Evolutionary conservation across 2,329 filamentous ascomycete species (phyloP).

Genomic region (Botrytis hyacinthi): DNA sequence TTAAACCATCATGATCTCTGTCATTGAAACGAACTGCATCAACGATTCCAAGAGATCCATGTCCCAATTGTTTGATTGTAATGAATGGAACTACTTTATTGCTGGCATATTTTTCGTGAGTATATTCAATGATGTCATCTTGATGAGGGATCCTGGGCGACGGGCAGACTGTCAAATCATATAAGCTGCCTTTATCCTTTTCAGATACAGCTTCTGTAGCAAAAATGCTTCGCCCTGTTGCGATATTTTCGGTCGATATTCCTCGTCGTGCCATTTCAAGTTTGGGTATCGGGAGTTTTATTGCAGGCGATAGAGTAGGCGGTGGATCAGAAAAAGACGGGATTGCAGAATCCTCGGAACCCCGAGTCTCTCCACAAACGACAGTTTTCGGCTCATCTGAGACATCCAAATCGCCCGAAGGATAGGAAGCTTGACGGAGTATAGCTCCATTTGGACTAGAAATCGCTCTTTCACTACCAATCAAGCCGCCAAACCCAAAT

Average conservation of each 20-base stretch:
- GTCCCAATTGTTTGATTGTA: constrained; percentile 24
- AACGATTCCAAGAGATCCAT: constrained; percentile 26
- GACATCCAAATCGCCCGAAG: not conserved
- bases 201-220: not conserved
- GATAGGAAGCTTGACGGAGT: not conserved
- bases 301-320: not conserved
- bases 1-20: not conserved
- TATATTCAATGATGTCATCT: constrained; percentile 8
- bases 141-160: not conserved
- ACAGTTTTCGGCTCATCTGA: not conserved
- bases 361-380: not conserved
- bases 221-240: not conserved
- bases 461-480: not conserved
- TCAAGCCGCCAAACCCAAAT: not conserved
- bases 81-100: constrained; percentile 20
- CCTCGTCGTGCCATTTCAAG: not conserved
- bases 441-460: too few relatives aligned
- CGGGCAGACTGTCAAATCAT: not conserved
- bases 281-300: not conserved
- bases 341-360: not conserved
- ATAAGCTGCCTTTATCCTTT: not conserved
- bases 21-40: constrained; percentile 23
- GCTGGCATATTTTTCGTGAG: constrained; percentile 22
- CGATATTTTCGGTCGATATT: not conserved
- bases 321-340: too few relatives aligned